Evolutionary conservation across 176 grass and related monocot genomes (phyloP), one percentile per base, ranked within the genome.

Genomic region (Aegilops sharonensis): DNA sequence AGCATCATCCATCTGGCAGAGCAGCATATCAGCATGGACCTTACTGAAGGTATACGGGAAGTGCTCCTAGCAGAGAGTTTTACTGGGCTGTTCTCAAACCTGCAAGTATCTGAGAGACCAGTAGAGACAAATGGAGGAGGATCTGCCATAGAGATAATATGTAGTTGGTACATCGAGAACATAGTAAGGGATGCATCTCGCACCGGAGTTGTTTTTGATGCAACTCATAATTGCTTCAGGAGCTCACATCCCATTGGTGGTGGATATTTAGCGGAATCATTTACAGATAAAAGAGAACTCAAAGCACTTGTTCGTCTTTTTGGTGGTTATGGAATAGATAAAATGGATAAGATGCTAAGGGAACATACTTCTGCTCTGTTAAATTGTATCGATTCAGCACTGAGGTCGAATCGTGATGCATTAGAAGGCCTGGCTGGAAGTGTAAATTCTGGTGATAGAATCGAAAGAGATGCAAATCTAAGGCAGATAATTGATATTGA

Each of bases 21-120:
- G 75, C 96, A 98, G 82, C 96, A 98, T 85, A 95, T 98, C 66
- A 98, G 96, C 88, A 98, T 98, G 96, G 96, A 98, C 84, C 90
- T 98, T 81, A 95, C 93, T 84, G 93, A 98, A 94, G 96, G 96
- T 71, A 86, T 98, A 78, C 87, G 91, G 70, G 93, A 98, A 93
- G 92, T 98, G 62, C 78, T 98, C 69, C 75, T 98, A 71, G 75
- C 86, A 47, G 96, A 98, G 75, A 94, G 91, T 74, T 98, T 92
- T 89, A 92, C 81, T 65, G 96, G 93, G 17, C 88, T 92, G 60
- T 86, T 94, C 94, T 88, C 91, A 35, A 92, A 94, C 56, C 84
- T 95, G 70, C 96, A 95, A 86, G 84, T 90, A 70, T 94, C 91
- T 88, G 96, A 95, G 77, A 92, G 88, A 83, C 84, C 91, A 85